Evolutionary conservation across 2,329 filamentous ascomycete species (phyloP).

Genomic region (Fusarium subtropicale): DNA sequence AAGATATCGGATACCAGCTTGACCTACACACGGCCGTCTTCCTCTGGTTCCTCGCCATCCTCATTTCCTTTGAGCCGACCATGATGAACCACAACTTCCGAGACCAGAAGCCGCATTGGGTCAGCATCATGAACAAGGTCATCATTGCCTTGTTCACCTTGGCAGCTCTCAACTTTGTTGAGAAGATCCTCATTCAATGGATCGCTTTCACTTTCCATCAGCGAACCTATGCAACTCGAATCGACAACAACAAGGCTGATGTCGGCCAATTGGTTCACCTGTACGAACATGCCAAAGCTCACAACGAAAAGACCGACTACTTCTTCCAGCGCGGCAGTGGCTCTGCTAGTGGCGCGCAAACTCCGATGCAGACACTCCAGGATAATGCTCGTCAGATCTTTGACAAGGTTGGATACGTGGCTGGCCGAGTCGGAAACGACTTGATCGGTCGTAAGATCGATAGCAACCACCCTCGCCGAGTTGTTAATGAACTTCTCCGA

Average conservation of each 20-base stretch:
- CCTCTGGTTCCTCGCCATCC: constrained; percentile 89
- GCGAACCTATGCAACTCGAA: constrained; percentile 89
- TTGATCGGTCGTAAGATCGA: constrained; percentile 82
- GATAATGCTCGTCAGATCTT: constrained; percentile 80
- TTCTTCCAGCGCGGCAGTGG: constrained; percentile 59
- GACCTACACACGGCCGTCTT: constrained; percentile 89
- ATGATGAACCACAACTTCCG: constrained; percentile 67
- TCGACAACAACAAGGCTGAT: constrained; percentile 92
- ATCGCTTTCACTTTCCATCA: constrained; percentile 94
- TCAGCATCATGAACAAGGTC: constrained; percentile 83
- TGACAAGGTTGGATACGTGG: constrained; percentile 85
- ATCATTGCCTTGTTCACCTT: constrained; percentile 87
- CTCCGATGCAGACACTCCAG: constrained; percentile 78
- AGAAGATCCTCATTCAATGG: constrained; percentile 95
- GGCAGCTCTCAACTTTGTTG: constrained; percentile 81
- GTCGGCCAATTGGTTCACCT: constrained; percentile 70
- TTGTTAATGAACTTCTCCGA: constrained; percentile 81
- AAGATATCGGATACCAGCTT: constrained; percentile 84
- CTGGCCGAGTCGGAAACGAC: constrained; percentile 87
- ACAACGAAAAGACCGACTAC: constrained; percentile 66
- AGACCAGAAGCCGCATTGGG: constrained; percentile 70
- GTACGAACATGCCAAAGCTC: constrained; percentile 80
- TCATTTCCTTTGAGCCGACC: constrained; percentile 87
- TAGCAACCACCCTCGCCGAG: constrained; percentile 84
- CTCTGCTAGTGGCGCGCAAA: constrained; percentile 71